Conservation (phyloP, 2,329 filamentous ascomycete genomes). For the Ascomycota sp. region DNA sequence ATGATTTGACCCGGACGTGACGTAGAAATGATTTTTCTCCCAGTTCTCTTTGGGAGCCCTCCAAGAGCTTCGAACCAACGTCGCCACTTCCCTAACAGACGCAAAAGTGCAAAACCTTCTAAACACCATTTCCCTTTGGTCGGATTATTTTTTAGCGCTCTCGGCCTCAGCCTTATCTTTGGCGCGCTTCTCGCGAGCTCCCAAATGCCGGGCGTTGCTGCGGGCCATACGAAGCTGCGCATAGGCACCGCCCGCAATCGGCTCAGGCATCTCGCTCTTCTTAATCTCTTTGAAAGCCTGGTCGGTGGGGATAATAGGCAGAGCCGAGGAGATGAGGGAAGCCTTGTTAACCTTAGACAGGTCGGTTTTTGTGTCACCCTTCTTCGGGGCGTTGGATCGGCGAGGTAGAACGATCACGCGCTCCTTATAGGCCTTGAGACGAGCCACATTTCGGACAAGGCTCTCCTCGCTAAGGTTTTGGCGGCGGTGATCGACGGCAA, state of each 20-base stretch:
- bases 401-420: slow-evolving; percentile 95
- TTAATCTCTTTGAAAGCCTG: slow-evolving; percentile 50
- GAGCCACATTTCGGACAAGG: slow-evolving; percentile 81
- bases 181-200: slow-evolving; percentile 79
- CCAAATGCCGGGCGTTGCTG: slow-evolving; percentile 58
- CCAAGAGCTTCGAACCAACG: slow-evolving; percentile 16
- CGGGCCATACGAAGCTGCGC: slow-evolving; percentile 63
- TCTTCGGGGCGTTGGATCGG: slow-evolving; percentile 83
- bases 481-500: slow-evolving; percentile 87
- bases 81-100: slow-evolving; percentile 17
- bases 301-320: slow-evolving; percentile 52
- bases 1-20: slow-evolving; percentile 19
- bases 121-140: slow-evolving; percentile 19
- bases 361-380: slow-evolving; percentile 77
- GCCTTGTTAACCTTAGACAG: slow-evolving; percentile 39
- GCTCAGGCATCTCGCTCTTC: slow-evolving; percentile 58
- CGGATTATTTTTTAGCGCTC: slow-evolving; percentile 61
- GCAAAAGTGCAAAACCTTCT: slow-evolving; percentile 21
- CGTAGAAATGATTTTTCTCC: slow-evolving; percentile 13
- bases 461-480: slow-evolving; percentile 94
- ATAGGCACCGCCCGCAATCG: slow-evolving; percentile 66
- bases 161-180: slow-evolving; percentile 73
- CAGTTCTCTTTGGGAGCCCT: slow-evolving; percentile 14
- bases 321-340: slow-evolving; percentile 21
- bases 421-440: slow-evolving; percentile 92